Evolutionary conservation across 2,329 filamentous ascomycete species (phyloP).

Genomic region (Thielaviopsis musarum): DNA sequence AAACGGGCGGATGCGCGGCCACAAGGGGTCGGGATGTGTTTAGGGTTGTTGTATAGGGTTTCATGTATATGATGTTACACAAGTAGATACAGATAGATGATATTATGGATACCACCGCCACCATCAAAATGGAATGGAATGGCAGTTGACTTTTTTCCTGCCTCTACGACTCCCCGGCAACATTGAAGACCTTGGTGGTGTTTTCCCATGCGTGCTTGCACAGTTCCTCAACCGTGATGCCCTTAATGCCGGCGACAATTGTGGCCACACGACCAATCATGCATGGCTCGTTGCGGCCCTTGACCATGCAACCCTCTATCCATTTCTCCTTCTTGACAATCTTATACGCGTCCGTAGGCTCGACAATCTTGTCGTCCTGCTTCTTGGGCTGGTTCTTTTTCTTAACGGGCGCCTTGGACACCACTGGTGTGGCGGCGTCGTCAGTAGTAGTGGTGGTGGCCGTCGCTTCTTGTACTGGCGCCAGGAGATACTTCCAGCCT

Average conservation of each 20-base stretch:
- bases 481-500: constrained; percentile 51
- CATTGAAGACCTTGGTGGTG: constrained; percentile 60
- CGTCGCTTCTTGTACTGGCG: constrained; percentile 14
- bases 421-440: background rate
- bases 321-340: constrained; percentile 94
- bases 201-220: constrained; percentile 77
- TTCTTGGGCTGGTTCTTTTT: constrained; percentile 22
- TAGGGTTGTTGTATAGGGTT: background rate
- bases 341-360: constrained; percentile 57
- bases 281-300: constrained; percentile 86
- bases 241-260: constrained; percentile 76
- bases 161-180: constrained; percentile 28
- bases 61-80: background rate
- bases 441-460: background rate
- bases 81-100: background rate
- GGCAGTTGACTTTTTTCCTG: background rate
- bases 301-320: constrained; percentile 74
- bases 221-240: constrained; percentile 60
- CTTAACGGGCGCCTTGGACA: constrained; percentile 7
- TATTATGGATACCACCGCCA: background rate
- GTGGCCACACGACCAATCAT: constrained; percentile 76
- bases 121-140: background rate
- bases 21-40: constrained; percentile 18
- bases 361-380: constrained; percentile 44
- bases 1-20: constrained; percentile 44